A percentile compares a stretch with the other conserved stretches of the same genome.
Conservation (phyloP, 306 rosid genomes). For the Carpinus viminea region DNA sequence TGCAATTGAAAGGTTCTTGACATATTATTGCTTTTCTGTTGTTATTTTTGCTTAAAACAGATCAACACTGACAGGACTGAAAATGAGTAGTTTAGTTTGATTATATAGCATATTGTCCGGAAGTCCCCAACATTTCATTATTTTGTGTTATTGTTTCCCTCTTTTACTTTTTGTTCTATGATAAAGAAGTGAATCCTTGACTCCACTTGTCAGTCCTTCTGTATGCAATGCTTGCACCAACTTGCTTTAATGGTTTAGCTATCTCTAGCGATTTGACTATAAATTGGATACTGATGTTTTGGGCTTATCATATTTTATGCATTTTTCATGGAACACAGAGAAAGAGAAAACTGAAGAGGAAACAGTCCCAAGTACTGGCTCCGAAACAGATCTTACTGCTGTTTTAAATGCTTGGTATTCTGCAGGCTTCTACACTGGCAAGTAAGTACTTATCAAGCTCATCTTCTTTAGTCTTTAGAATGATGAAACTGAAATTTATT, state of each 20-base stretch:
- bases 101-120: background rate
- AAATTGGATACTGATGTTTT: background rate
- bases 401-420: conserved; percentile 92
- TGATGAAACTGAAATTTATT: background rate
- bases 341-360: conserved; percentile 30
- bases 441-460: conserved; percentile 43
- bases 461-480: background rate
- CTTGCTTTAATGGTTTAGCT: conserved; percentile 14
- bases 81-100: background rate
- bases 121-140: background rate
- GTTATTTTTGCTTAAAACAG: conserved; percentile 9
- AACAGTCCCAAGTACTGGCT: conserved; percentile 40
- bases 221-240: background rate
- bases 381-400: conserved; percentile 56
- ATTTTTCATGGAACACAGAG: conserved; percentile 37
- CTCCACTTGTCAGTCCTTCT: conserved; percentile 6
- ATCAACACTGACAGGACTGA: conserved; percentile 1
- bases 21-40: background rate
- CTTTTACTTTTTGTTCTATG: conserved; percentile 11
- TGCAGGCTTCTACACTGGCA: conserved; percentile 87
- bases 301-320: background rate
- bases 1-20: background rate
- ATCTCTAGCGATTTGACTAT: background rate
- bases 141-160: background rate
- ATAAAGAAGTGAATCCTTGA: background rate